Base-by-base conservation (phyloP, 495 filamentous ascomycete species). In the Penicillium crystallinum region DNA sequence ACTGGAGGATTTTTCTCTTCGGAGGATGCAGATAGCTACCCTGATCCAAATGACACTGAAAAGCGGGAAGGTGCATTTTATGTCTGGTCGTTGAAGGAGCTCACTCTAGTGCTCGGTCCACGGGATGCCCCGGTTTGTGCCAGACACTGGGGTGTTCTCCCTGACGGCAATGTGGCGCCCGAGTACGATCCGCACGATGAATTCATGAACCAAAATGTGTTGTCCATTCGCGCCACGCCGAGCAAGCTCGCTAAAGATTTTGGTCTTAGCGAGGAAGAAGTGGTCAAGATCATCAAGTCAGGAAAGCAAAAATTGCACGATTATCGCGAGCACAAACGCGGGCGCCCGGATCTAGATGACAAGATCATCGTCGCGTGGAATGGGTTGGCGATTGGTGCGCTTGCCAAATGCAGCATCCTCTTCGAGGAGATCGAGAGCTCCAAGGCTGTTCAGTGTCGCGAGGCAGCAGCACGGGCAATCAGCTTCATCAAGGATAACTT, bases 51-150 rank as follows among this genome's bases (percentile, higher is more conserved):
- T 9, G 92, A 97, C 60, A 79, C 75, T 0, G 89, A 96, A 47
- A 95, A 91, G 75, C 81, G 89, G 18, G 92, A 97, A 66, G 93
- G 93, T 17, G 93, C 93, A 2, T 97, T 89, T 61, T 97, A 98
- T 62, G 82, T 96, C 17, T 98, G 92, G 91, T 95, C 91, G 0
- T 73, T 87, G 48, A 86, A 89, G 57, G 92, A 97, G 57, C 85
- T 97, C 56, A 85, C 89, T 30, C 78, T 81, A 44, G 80, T 96
- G 4, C 81, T 97, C 2, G 85, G 83, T 4, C 69, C 81, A 19
- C 81, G 85, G 21, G 85, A 86, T 52, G 84, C 81, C 21, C 78
- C 82, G 4, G 81, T 97, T 27, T 86, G 87, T 51, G 90, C 90
- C 19, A 83, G 81, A 17, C 91, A 95, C 66, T 97, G 86, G 81